Conservation (phyloP, 2,329 filamentous ascomycete species). For the Thielaviopsis punctulata region DNA sequence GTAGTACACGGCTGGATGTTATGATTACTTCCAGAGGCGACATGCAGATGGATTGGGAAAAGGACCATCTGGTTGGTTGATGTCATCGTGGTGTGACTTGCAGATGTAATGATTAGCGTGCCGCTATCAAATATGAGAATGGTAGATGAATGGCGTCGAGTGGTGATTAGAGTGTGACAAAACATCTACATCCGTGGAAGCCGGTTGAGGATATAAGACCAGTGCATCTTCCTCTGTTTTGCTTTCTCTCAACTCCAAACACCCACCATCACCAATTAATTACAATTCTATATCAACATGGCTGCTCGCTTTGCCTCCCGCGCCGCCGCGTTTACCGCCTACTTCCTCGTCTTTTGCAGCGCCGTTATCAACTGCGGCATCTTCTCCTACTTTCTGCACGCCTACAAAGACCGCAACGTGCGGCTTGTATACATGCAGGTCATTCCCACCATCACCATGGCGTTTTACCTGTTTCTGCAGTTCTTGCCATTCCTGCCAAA, state of each 20-base stretch:
- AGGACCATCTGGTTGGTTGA: too few relatives aligned
- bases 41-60: too few relatives aligned
- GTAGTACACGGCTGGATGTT: too few relatives aligned
- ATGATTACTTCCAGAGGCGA: too few relatives aligned
- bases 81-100: neutral
- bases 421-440: conserved; percentile 16
- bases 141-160: neutral
- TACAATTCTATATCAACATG: neutral
- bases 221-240: neutral
- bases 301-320: neutral
- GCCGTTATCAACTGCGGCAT: conserved; percentile 15
- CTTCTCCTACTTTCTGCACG: conserved; percentile 14
- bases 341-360: conserved; percentile 15
- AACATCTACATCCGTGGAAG: neutral
- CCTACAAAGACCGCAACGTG: conserved; percentile 9
- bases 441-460: conserved; percentile 15
- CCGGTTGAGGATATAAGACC: neutral
- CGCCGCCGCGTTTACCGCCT: conserved; percentile 11
- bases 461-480: conserved; percentile 13
- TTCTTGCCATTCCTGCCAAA: conserved; percentile 13
- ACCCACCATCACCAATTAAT: neutral
- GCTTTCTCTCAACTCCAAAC: neutral
- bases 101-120: neutral
- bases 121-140: neutral
- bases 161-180: neutral